phyloP scores from a whole-genome alignment of 495 filamentous ascomycete genomes.

The Staphylotrichum tortipilum region DNA sequence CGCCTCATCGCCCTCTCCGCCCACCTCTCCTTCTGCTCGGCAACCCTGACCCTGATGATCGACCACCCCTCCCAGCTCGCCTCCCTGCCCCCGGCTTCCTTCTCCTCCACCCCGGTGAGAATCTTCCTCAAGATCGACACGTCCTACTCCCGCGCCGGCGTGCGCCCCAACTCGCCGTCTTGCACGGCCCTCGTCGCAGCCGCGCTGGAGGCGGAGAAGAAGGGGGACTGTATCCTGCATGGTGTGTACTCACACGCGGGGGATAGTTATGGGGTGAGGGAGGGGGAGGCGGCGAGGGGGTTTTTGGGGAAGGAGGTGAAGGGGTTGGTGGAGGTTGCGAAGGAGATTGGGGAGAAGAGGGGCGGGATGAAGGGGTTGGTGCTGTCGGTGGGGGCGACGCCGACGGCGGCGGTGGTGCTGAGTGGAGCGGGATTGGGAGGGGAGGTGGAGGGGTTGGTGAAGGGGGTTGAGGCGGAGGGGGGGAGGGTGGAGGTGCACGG shows the following conservation, averaged over 20 bases:
- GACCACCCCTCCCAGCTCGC: constrained; percentile 60
- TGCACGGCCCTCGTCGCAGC: constrained; percentile 45
- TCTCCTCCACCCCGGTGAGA: constrained; percentile 37
- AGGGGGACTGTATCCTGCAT: constrained; percentile 37
- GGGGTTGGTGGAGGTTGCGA: constrained; percentile 44
- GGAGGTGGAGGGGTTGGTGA: constrained; percentile 9
- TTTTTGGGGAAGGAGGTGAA: constrained; percentile 54
- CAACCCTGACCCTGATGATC: constrained; percentile 56
- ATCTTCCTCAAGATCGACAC: constrained; percentile 77
- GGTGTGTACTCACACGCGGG: constrained; percentile 79
- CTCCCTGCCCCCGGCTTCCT: constrained; percentile 30
- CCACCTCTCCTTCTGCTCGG: constrained; percentile 45
- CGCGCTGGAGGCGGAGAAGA: constrained; percentile 33
- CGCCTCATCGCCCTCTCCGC: constrained; percentile 48
- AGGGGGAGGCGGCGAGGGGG: constrained; percentile 37
- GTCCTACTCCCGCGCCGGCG: constrained; percentile 67
- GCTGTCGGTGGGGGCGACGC: constrained; percentile 73
- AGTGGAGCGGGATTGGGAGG: constrained; percentile 22
- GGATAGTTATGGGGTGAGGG: constrained; percentile 50
- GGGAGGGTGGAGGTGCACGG: constrained; percentile 28
- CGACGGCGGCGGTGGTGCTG: constrained; percentile 58
- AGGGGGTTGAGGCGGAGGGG: constrained; percentile 10
- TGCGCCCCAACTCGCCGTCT: constrained; percentile 40
- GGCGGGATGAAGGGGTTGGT: constrained; percentile 31
- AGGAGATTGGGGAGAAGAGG: constrained; percentile 22